Evolutionary conservation across 768 basidiomycete species (phyloP).

Genomic region (Hygrophoropsis aurantiaca): DNA sequence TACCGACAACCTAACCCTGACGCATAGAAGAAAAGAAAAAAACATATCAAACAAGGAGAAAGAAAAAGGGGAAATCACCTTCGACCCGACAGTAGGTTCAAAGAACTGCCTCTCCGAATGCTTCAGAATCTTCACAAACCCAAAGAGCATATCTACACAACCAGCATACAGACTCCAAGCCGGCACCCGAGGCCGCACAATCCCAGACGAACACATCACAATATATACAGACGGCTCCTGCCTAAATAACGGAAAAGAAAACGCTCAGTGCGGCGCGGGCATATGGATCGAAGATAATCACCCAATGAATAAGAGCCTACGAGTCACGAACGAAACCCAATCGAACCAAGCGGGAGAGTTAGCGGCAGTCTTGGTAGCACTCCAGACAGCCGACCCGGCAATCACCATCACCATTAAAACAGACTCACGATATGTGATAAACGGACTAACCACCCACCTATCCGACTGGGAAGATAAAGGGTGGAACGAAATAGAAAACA

Average conservation of each 20-base stretch:
- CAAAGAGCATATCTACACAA: no score
- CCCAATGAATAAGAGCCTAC: conserved; percentile 6
- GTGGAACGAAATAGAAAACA: conserved; percentile 4
- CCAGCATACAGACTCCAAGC: no score
- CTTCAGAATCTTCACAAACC: neutral
- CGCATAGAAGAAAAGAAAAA: conserved; percentile 3
- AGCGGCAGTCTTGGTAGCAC: conserved; percentile 12
- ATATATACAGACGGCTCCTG: conserved; percentile 17
- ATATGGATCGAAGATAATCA: conserved; percentile 11
- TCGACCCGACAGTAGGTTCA: neutral
- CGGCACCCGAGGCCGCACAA: no score
- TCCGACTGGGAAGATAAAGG: conserved; percentile 9
- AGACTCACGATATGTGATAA: conserved; percentile 16
- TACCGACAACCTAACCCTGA: conserved; percentile 4
- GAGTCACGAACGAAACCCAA: conserved; percentile 8
- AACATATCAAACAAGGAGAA: neutral
- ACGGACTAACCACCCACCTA: conserved; percentile 8
- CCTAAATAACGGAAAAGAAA: conserved; percentile 7
- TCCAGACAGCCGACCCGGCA: neutral
- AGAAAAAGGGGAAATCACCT: neutral
- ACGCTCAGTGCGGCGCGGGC: conserved; percentile 18
- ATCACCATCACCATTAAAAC: conserved; percentile 1
- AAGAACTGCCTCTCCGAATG: neutral
- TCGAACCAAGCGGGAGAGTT: conserved; percentile 20
- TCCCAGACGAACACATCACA: neutral